Conservation (phyloP, 495 filamentous ascomycete species). For the Melanomma pulvis-pyrius region DNA sequence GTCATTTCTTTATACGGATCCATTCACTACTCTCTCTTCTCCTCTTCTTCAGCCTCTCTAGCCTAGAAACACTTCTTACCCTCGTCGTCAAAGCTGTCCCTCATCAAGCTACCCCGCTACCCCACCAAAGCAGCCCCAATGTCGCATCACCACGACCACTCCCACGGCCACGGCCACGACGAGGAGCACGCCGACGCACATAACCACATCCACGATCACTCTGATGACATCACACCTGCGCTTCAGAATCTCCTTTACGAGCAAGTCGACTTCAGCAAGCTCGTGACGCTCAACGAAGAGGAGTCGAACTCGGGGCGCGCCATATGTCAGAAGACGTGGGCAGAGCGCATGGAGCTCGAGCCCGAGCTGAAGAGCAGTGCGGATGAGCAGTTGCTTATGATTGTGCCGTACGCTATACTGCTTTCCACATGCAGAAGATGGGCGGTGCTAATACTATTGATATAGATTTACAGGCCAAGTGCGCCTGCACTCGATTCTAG, state of each 20-base stretch:
- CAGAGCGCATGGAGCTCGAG: conserved; percentile 67
- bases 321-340: conserved; percentile 89
- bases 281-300: conserved; percentile 84
- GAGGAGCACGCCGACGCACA: conserved; percentile 50
- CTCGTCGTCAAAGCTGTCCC: neutral
- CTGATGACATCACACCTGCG: conserved; percentile 88
- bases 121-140: conserved; percentile 22
- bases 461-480: conserved; percentile 88
- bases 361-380: conserved; percentile 81
- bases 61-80: no score
- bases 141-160: conserved; percentile 47
- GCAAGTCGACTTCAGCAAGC: conserved; percentile 84
- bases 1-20: neutral
- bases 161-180: conserved; percentile 46
- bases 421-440: neutral
- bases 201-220: conserved; percentile 67
- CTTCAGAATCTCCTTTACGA: conserved; percentile 85
- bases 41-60: neutral
- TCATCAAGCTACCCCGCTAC: conserved; percentile 26
- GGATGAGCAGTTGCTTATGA: conserved; percentile 92
- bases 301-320: conserved; percentile 66
- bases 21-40: neutral
- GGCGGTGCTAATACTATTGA: neutral
- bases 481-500: conserved; percentile 83
- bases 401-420: conserved; percentile 72